Percentiles rank a stretch among this genome's conserved stretches.
Conservation (phyloP, 768 basidiomycete genomes). For the Fomitopsis serialis region DNA sequence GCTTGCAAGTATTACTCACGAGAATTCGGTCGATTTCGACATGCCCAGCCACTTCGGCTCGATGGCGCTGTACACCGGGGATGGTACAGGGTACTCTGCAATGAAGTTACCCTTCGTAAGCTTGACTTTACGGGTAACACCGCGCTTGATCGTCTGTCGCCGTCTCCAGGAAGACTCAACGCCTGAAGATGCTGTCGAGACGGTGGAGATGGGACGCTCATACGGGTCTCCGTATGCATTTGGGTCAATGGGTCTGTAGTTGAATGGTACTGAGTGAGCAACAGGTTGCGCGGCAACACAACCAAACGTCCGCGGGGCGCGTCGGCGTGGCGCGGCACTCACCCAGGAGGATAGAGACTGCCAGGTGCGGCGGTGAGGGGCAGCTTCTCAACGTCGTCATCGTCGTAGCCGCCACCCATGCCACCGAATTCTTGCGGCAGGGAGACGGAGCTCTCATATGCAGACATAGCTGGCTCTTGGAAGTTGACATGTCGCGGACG, state of each 20-base stretch:
- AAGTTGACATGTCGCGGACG: constrained; percentile 55
- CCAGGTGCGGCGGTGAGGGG: constrained; percentile 59
- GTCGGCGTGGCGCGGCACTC: constrained; percentile 20
- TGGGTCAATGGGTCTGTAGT: constrained; percentile 40
- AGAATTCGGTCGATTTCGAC: constrained; percentile 82
- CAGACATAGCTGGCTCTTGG: constrained; percentile 48
- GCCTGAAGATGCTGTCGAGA: constrained; percentile 30
- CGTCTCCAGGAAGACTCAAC: constrained; percentile 47
- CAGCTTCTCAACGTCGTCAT: constrained; percentile 75
- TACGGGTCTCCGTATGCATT: constrained; percentile 66
- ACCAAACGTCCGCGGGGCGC: constrained; percentile 1
- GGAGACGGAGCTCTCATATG: constrained; percentile 54
- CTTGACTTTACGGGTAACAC: constrained; percentile 91
- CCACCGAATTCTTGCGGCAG: constrained; percentile 47
- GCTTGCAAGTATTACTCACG: constrained; percentile 48
- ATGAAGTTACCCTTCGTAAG: constrained; percentile 93
- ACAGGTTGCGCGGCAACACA: neutral
- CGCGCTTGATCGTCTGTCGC: constrained; percentile 87
- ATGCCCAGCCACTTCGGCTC: constrained; percentile 66
- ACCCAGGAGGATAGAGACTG: constrained; percentile 76
- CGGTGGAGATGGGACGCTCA: constrained; percentile 37
- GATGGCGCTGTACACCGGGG: constrained; percentile 75
- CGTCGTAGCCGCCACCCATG: constrained; percentile 34
- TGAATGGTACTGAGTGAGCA: neutral
- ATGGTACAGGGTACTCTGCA: constrained; percentile 83